These are phyloP conservation scores for Paraconiothyrium sp. DNA, from an alignment of 2,329 filamentous ascomycete species.

Conservation along the genomic window DNA sequence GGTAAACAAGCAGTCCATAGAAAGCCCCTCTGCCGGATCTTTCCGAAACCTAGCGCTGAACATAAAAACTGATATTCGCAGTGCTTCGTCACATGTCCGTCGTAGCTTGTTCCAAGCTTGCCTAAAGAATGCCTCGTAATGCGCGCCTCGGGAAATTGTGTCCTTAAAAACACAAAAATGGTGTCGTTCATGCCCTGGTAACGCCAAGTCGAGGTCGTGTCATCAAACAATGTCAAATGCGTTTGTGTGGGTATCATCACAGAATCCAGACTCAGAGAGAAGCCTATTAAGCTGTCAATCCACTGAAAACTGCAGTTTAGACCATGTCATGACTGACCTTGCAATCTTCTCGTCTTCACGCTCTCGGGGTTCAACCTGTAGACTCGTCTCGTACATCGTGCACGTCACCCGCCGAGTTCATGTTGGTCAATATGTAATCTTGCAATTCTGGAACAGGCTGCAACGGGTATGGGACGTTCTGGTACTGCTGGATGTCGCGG, in stretches of 20 bases:
- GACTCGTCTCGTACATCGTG: slow-evolving; percentile 99
- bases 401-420: slow-evolving; percentile 93
- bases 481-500: slow-evolving; percentile 97
- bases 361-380: slow-evolving; percentile 92
- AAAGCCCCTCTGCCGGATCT: neutral
- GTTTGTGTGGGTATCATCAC: slow-evolving; percentile 55
- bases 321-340: slow-evolving; percentile 67
- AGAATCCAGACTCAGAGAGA: slow-evolving; percentile 65
- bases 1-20: neutral
- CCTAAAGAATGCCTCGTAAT: slow-evolving; percentile 7
- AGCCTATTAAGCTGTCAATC: slow-evolving; percentile 52
- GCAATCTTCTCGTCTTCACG: slow-evolving; percentile 99
- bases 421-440: slow-evolving; percentile 95
- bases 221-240: slow-evolving; percentile 17
- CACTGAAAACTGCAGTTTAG: slow-evolving; percentile 14
- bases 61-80: neutral
- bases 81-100: slow-evolving; percentile 10
- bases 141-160: slow-evolving; percentile 11
- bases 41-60: neutral
- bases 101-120: slow-evolving; percentile 14
- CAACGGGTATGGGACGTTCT: slow-evolving; percentile 94
- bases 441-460: slow-evolving; percentile 91
- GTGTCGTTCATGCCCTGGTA: slow-evolving; percentile 8
- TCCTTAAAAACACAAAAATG: slow-evolving; percentile 9
- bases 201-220: slow-evolving; percentile 14